Percentiles rank a stretch among this genome's conserved stretches.
Conservation (phyloP, 176 grass and related monocot genomes). For the Bothriochloa decipiens region DNA sequence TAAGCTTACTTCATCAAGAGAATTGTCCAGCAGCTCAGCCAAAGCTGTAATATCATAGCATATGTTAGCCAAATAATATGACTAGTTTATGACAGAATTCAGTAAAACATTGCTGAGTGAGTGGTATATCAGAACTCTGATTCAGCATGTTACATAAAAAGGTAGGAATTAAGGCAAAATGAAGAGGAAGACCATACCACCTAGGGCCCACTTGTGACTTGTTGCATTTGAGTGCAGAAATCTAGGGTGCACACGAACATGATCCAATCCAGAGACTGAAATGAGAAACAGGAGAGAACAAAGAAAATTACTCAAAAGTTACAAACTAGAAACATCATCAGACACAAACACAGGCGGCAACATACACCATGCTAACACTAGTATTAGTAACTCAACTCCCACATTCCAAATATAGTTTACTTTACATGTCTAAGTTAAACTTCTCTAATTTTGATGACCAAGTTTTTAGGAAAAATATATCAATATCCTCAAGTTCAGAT, state of each 20-base stretch:
- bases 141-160: constrained; percentile 24
- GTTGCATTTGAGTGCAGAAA: constrained; percentile 99
- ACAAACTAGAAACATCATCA: constrained; percentile 3
- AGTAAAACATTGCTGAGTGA: constrained; percentile 14
- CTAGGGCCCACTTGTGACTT: constrained; percentile 99
- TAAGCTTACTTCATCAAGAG: constrained; percentile 82
- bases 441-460: not conserved
- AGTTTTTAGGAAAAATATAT: not conserved
- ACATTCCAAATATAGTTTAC: not conserved
- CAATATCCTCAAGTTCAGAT: not conserved
- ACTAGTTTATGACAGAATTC: constrained; percentile 22
- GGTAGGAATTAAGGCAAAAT: constrained; percentile 23
- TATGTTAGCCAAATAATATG: constrained; percentile 41
- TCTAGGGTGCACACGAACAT: constrained; percentile 89
- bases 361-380: not conserved
- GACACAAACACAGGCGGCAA: not conserved
- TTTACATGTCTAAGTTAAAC: not conserved
- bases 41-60: constrained; percentile 66
- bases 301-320: constrained; percentile 20
- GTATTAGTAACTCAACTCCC: not conserved
- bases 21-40: constrained; percentile 97
- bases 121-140: not conserved
- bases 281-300: constrained; percentile 32
- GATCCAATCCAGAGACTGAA: constrained; percentile 82
- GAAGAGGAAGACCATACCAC: constrained; percentile 60